These are phyloP conservation scores for Beauveria brongniartii DNA, from an alignment of 2,329 filamentous ascomycete species.

Conservation along the genomic window DNA sequence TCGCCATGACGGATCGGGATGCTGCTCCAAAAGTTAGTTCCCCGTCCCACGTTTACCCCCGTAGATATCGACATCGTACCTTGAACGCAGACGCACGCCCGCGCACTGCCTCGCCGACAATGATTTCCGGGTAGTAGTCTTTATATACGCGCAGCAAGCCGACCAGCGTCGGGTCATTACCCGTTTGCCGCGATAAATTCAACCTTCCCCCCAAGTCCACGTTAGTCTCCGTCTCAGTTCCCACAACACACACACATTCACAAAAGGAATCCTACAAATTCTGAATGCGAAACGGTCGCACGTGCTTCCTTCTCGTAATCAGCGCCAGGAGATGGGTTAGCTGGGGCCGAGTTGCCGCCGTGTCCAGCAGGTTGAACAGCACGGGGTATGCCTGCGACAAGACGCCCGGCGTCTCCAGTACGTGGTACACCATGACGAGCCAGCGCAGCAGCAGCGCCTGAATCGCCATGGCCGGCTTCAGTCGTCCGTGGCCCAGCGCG, in stretches of 20 bases:
- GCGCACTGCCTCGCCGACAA: slow-evolving; percentile 60
- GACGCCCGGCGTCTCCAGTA: slow-evolving; percentile 54
- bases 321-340: slow-evolving; percentile 73
- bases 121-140: slow-evolving; percentile 84
- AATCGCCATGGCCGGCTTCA: slow-evolving; percentile 63
- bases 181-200: slow-evolving; percentile 49
- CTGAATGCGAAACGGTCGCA: slow-evolving; percentile 77
- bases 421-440: slow-evolving; percentile 68
- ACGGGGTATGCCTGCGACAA: slow-evolving; percentile 66
- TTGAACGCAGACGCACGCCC: slow-evolving; percentile 56
- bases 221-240: slow-evolving; percentile 5
- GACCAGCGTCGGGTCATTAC: slow-evolving; percentile 65
- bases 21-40: slow-evolving; percentile 32
- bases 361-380: slow-evolving; percentile 75
- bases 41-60: too few relatives aligned
- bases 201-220: slow-evolving; percentile 32
- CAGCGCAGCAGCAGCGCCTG: slow-evolving; percentile 69
- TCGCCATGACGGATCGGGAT: slow-evolving; percentile 71
- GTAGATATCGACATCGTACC: slow-evolving; percentile 24
- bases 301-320: slow-evolving; percentile 73
- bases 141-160: slow-evolving; percentile 77
- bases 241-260: too few relatives aligned
- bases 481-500: slow-evolving; percentile 67
- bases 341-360: slow-evolving; percentile 60
- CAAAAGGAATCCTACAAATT: slow-evolving; percentile 44